phyloP scores from a whole-genome alignment of 495 filamentous ascomycete species.

The Neurospora pannonica region DNA sequence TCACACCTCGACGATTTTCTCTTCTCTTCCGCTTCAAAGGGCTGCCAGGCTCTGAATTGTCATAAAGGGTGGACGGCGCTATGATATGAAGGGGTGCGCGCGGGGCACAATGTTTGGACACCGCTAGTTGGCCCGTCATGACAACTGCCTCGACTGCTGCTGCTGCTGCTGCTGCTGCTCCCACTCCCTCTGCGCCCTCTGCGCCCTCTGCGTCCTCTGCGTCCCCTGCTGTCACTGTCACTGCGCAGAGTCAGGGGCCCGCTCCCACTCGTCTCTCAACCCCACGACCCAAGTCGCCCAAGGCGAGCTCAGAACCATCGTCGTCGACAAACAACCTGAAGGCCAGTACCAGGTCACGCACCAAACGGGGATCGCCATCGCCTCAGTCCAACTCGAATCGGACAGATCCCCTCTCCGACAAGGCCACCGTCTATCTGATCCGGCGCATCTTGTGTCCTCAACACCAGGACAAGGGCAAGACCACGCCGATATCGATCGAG shows the following conservation, averaged over 20 bases:
- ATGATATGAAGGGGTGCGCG: background rate
- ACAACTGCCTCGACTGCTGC: background rate
- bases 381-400: constrained; percentile 15
- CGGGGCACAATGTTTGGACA: background rate
- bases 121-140: background rate
- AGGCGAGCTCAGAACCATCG: background rate
- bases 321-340: background rate
- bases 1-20: background rate
- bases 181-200: background rate
- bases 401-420: constrained; percentile 40
- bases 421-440: constrained; percentile 41
- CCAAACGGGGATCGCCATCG: constrained; percentile 17
- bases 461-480: constrained; percentile 36
- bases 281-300: constrained; percentile 18
- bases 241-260: constrained; percentile 8
- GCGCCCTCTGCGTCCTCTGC: background rate
- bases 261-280: constrained; percentile 17
- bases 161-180: background rate
- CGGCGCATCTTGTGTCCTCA: constrained; percentile 41
- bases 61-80: background rate
- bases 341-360: background rate
- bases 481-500: constrained; percentile 44
- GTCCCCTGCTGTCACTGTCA: constrained; percentile 8
- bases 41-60: background rate
- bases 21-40: background rate